These are phyloP conservation scores for Talaromyces sp. DNA, from an alignment of 2,329 filamentous ascomycete species.

Conservation along the genomic window DNA sequence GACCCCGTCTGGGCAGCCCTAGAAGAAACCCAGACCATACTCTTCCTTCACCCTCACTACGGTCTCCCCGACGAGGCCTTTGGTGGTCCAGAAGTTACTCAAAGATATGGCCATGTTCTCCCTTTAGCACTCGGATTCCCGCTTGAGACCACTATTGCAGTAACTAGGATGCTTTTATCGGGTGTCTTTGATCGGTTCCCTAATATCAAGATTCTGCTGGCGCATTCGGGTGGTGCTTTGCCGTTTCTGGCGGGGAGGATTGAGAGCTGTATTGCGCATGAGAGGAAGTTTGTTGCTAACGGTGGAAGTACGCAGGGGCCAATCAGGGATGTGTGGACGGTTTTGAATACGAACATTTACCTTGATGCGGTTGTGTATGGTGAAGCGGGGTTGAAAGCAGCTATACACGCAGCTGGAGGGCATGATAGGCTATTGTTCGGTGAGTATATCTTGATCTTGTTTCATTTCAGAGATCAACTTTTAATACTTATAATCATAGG, in stretches of 20 bases:
- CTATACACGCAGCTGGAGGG: slow-evolving; percentile 64
- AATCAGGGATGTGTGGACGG: slow-evolving; percentile 58
- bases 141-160: slow-evolving; percentile 86
- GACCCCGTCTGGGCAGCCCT: slow-evolving; percentile 70
- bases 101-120: slow-evolving; percentile 80
- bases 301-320: slow-evolving; percentile 61
- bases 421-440: slow-evolving; percentile 42
- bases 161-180: slow-evolving; percentile 80
- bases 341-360: slow-evolving; percentile 72
- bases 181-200: slow-evolving; percentile 78
- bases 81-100: slow-evolving; percentile 67
- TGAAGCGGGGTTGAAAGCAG: slow-evolving; percentile 62
- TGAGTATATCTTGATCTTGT: slow-evolving; percentile 18
- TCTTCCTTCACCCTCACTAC: slow-evolving; percentile 92
- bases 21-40: slow-evolving; percentile 59
- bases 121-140: slow-evolving; percentile 84
- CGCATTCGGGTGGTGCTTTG: slow-evolving; percentile 83
- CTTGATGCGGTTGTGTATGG: slow-evolving; percentile 66
- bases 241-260: slow-evolving; percentile 86
- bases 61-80: slow-evolving; percentile 78
- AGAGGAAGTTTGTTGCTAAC: slow-evolving; percentile 66
- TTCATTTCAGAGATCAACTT: neutral
- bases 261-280: slow-evolving; percentile 81
- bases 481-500: slow-evolving; percentile 24
- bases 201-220: slow-evolving; percentile 69